Evolutionary conservation across 2,329 filamentous ascomycete species (phyloP), one percentile per base, ranked within the genome.

Genomic region (Ophiocordyceps sinensis): DNA sequence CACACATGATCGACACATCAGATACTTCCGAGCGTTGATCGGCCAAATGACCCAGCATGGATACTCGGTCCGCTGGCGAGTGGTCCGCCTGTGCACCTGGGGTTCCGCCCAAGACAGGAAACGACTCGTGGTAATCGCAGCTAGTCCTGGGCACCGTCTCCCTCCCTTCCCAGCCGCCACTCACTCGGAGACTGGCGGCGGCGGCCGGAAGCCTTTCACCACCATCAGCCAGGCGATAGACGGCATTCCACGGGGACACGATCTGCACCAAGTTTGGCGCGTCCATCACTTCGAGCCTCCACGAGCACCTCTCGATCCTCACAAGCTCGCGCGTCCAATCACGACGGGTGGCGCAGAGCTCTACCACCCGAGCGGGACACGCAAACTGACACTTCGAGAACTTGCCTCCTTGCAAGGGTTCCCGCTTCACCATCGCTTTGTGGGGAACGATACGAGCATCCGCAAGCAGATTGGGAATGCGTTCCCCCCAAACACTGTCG

Each of bases 401-500:
- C 68, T 75, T 21, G 82, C 84, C 0, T 67, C 67, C 3, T 55
- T 91, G 1, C 81, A 86, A 47, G 79, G 78, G 0, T 91, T 91
- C 40, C 81, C 82, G 0, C 44, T 60, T 0, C 53, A 62, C 2
- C 80, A 85, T 53, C 54, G 56, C 0, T 88, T 89, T 51, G 45
- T 60, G 0, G 60, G 59, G 0, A 63, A 56, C 0, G 54, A 57
- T 15, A 59, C 55, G 1, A 56, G 53, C 13, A 60, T 74, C 14
- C 71, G 71, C 48, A 71, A 66, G 46, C 82, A 87, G 54, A 83
- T 89, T 46, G 85, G 85, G 0, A 89, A 91, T 51, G 85, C 84
- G 0, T 85, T 89, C 14, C 82, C 85, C 0, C 75, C 83, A 0
- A 62, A 62, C 26, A 68, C 71, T 0, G 75, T 75, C 3, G 58